Conservation (phyloP, 352 stramenopile species). For the Phytophthora uliginosa region DNA sequence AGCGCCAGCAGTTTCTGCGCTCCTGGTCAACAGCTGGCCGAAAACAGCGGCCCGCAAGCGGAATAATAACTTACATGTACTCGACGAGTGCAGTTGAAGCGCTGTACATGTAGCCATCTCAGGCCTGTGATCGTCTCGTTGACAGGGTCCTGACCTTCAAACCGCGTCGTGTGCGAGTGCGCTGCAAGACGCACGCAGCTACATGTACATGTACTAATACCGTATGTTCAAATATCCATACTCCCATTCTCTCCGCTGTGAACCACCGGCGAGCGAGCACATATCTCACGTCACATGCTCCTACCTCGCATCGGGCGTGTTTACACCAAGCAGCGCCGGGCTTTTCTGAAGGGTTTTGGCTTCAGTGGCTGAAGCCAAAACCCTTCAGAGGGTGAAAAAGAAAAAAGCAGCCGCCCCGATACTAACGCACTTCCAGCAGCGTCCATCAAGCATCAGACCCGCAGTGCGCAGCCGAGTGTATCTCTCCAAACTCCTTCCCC, state of each 20-base stretch:
- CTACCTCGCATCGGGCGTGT: background rate
- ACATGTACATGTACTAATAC: too few species aligned
- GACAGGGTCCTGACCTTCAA: slow-evolving; percentile 1
- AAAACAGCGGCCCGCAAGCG: background rate
- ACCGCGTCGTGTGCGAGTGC: too few species aligned
- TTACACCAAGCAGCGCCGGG: slow-evolving; percentile 4
- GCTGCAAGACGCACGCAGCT: background rate
- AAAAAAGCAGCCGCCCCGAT: slow-evolving; percentile 14
- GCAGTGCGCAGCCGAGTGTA: background rate
- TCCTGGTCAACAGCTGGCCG: background rate
- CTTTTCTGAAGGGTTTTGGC: slow-evolving; percentile 20
- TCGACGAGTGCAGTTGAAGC: background rate
- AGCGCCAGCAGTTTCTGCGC: background rate
- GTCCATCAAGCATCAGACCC: slow-evolving; percentile 18
- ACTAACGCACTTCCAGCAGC: slow-evolving; percentile 20
- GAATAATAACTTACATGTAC: background rate
- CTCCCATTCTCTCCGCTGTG: too few species aligned
- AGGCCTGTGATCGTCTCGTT: slow-evolving; percentile 22
- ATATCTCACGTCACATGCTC: background rate
- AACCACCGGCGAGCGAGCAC: too few species aligned
- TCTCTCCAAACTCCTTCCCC: background rate
- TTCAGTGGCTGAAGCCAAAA: background rate
- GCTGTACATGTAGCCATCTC: slow-evolving; percentile 12
- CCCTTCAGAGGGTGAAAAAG: too few species aligned
- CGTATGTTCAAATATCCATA: too few species aligned